These are phyloP conservation scores for Dipteronia dyeriana DNA, from an alignment of 345 rosid species.

Conservation along the genomic window DNA sequence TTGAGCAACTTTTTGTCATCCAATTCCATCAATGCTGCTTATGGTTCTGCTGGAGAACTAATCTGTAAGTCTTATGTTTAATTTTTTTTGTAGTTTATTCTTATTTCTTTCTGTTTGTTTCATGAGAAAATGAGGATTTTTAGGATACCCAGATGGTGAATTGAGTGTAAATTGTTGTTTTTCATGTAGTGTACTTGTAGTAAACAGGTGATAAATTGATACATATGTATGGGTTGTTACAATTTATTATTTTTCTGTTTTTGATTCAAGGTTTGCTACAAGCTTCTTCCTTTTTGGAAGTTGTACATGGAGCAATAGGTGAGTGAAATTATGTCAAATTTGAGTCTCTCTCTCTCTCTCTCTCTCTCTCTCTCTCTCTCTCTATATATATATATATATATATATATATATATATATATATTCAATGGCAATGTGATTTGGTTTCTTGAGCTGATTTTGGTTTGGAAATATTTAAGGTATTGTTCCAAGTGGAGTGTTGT, in stretches of 20 bases:
- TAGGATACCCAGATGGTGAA: background rate
- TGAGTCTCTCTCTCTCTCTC: too few species aligned
- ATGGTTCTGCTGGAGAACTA: slow-evolving; percentile 66
- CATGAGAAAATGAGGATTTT: background rate
- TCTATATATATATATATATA: too few species aligned
- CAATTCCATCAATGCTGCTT: slow-evolving; percentile 50
- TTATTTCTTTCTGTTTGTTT: background rate
- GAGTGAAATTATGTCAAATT: background rate
- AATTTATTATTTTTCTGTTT: background rate
- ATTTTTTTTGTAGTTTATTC: background rate
- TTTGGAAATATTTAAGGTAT: slow-evolving; percentile 42
- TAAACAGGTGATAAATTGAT: background rate
- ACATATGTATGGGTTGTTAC: background rate
- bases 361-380: too few species aligned
- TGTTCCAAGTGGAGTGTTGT: slow-evolving; percentile 80
- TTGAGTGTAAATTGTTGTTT: too few species aligned
- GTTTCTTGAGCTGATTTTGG: background rate
- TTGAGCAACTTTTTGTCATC: slow-evolving; percentile 32
- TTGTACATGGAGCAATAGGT: slow-evolving; percentile 86
- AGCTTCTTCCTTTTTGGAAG: slow-evolving; percentile 61
- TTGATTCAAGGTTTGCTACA: slow-evolving; percentile 58
- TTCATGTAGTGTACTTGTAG: too few species aligned
- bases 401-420: too few species aligned
- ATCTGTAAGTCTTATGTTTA: slow-evolving; percentile 45
- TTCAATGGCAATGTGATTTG: background rate